phyloP scores from a whole-genome alignment of 140 eudicot genomes.

The Stevia rebaudiana region DNA sequence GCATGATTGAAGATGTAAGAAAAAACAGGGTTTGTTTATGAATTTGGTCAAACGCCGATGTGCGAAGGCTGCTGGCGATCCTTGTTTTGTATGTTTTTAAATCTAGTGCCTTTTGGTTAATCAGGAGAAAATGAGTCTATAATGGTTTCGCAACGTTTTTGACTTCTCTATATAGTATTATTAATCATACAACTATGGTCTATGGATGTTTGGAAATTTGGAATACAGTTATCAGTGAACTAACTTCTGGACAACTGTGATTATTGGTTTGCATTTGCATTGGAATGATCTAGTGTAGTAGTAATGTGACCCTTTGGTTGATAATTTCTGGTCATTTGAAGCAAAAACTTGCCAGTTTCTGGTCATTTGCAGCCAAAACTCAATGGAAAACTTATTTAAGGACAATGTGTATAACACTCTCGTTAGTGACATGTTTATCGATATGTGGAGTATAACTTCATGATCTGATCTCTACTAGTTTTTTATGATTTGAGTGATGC shows the following conservation, averaged over 20 bases:
- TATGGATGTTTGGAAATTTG: conserved; percentile 5
- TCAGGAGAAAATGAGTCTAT: conserved; percentile 15
- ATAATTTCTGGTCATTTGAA: too few relatives aligned
- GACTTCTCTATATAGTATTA: conserved; percentile 4
- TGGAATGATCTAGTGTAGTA: neutral
- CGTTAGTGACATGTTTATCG: too few relatives aligned
- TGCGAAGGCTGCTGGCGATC: conserved; percentile 13
- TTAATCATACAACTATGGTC: conserved; percentile 8
- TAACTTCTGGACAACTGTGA: neutral
- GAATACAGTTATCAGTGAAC: neutral
- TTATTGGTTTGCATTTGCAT: neutral
- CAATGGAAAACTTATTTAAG: too few relatives aligned
- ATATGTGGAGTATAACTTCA: too few relatives aligned
- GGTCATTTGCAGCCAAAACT: too few relatives aligned
- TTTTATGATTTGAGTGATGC: too few relatives aligned
- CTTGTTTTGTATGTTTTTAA: conserved; percentile 12
- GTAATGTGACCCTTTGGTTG: too few relatives aligned
- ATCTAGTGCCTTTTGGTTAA: neutral
- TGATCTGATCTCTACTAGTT: too few relatives aligned
- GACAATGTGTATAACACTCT: too few relatives aligned
- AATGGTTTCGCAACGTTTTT: conserved; percentile 16
- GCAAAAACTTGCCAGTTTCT: too few relatives aligned
- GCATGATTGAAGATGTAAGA: conserved; percentile 9
- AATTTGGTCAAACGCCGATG: conserved; percentile 16
- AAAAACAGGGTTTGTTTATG: conserved; percentile 26